Evolutionary conservation across 75 land plant species (phyloP), one percentile per base, ranked within the genome.

Genomic region (Cryptomeria japonica): DNA sequence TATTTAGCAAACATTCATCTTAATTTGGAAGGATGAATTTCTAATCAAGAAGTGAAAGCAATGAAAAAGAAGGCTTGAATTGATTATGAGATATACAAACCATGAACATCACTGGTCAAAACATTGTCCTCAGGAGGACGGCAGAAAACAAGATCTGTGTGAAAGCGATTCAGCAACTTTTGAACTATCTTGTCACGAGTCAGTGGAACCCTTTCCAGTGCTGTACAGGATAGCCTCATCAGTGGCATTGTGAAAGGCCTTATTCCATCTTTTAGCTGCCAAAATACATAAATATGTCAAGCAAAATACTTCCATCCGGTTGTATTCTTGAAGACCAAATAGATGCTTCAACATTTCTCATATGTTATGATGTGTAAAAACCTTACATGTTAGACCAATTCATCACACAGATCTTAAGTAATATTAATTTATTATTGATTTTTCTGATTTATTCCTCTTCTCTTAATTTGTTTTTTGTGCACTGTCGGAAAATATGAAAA

Each of bases 171-270:
- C 91, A 95, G 88, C 84, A 96, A 86, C 82, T 95, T 72, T 25
- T 91, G 93, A 84, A 98, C 94, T 18, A 95, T 88, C 72, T 90
- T 95, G 1, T 85, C 90, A 9, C 99, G 94, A 75, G 94, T 94
- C 12, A 93, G 88, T 7, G 99, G 98, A 88, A 97, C 94, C 84
- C 96, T 95, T 84, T 98, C 99, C 37, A 96, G 85, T 38, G 98
- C 96, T 42, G 99, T 98, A 75, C 97, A 96, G 8, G 98, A 91
- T 83, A 98, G 98, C 86, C 90, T 96, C 98, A 98, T 96, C 64
- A 98, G 93, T 15, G 99, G 99, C 99, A 98, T 98, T 18, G 95
- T 96, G 89, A 95, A 98, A 37, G 99, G 98, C 51, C 98, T 93
- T 82, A 98, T 95, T 77, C 98, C 99, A 93, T 96, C 96, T 90